Percentiles rank a stretch among this genome's conserved stretches.
Conservation (phyloP, 1,284 basidiomycete genomes). For the Rhodotorula mucilaginosa region DNA sequence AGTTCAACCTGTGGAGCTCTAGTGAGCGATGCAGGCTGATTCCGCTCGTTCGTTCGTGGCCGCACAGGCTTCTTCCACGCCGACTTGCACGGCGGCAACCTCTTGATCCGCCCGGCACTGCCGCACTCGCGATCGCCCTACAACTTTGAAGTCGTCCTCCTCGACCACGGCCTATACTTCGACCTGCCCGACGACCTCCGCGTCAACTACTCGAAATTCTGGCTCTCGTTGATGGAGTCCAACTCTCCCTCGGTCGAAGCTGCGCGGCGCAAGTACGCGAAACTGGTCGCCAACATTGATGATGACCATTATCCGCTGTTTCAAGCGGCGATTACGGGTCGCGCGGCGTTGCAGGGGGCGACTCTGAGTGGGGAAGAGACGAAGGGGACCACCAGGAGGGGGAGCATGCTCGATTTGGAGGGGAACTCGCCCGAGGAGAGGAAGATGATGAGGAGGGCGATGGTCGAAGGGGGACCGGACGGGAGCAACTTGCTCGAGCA, state of each 20-base stretch:
- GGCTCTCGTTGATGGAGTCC: slow-evolving; percentile 77
- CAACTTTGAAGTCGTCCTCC: slow-evolving; percentile 89
- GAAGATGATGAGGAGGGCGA: slow-evolving; percentile 73
- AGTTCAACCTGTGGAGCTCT: slow-evolving; percentile 12
- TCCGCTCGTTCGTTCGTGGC: too few species aligned
- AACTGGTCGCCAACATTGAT: slow-evolving; percentile 80
- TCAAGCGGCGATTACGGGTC: slow-evolving; percentile 77
- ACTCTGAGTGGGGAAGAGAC: slow-evolving; percentile 19
- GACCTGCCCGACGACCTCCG: slow-evolving; percentile 75
- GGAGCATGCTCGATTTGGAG: slow-evolving; percentile 70
- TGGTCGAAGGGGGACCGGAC: slow-evolving; percentile 69
- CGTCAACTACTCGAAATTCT: slow-evolving; percentile 63
- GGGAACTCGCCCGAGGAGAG: slow-evolving; percentile 68
- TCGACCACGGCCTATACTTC: slow-evolving; percentile 92
- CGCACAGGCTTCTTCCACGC: slow-evolving; percentile 53
- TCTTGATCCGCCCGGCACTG: slow-evolving; percentile 78
- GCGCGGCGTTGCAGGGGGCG: slow-evolving; percentile 49
- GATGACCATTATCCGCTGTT: slow-evolving; percentile 67
- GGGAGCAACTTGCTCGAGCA: slow-evolving; percentile 59
- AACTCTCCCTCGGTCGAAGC: slow-evolving; percentile 63
- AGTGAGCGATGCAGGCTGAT: not conserved
- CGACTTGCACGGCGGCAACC: slow-evolving; percentile 64
- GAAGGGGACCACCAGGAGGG: slow-evolving; percentile 55
- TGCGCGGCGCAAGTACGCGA: slow-evolving; percentile 76
- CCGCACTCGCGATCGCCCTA: slow-evolving; percentile 68